Base-by-base conservation (phyloP, 495 filamentous ascomycete species). In the Aspergillus wentii region DNA sequence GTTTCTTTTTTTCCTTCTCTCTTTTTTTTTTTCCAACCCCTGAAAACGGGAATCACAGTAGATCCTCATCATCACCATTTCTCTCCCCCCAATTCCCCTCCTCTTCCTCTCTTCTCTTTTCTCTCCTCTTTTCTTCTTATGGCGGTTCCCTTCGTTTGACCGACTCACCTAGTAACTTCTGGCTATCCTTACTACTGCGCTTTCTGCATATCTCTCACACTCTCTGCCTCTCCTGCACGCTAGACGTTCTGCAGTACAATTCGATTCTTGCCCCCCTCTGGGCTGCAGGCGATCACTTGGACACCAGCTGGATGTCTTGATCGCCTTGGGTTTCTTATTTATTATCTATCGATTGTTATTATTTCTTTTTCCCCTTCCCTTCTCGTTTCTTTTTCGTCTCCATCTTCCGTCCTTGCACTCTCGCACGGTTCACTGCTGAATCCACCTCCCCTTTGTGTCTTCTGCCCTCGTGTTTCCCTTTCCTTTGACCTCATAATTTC, bases 271-370 rank as follows among this genome's bases (percentile, higher is more conserved):
- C n/a, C 38, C 43, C 33, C 23, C 42, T 30, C 34, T 46, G 52
- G 51, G 51, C 58, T 62, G 62, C 62, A 66, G 62, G 60, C 57
- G 52, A 61, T 57, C 58, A 54, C 56, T 48, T 50, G 48, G 33
- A 43, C 52, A 50, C 46, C 46, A n/a, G n/a, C n/a, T n/a, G n/a
- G n/a, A n/a, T n/a, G n/a, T n/a, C n/a, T 47, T 33, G 45, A 47
- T 46, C 26, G 38, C 44, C 33, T 23, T 48, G 48, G 43, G 41
- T 49, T 35, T 34, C 17, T 17, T 37, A 16, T 3, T 38, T 35
- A 28, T 11, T 4, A 38, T 49, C 38, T 17, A 41, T 31, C 30
- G 25, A 32, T 33, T 10, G 23, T 30, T 38, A 23, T 17, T 20
- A 16, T 34, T 17, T 28, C 30, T 39, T 41, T 57, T 22, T 42